phyloP scores from a whole-genome alignment of 2,329 filamentous ascomycete species.

The Didymella lethalis region DNA sequence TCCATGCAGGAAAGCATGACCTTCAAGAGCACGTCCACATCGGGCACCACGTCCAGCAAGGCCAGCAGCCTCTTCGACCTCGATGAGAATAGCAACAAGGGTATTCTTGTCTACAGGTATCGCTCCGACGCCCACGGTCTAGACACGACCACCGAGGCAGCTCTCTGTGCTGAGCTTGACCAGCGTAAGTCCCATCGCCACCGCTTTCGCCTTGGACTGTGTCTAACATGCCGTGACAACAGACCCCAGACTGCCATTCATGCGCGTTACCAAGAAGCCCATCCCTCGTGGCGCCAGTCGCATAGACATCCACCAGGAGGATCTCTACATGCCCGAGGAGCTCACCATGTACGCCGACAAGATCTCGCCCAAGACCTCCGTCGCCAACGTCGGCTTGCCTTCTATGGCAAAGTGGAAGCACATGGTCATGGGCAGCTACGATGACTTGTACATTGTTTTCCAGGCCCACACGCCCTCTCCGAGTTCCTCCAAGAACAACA shows the following conservation, averaged over 20 bases:
- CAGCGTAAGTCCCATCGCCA: slow-evolving; percentile 38
- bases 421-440: slow-evolving; percentile 55
- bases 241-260: slow-evolving; percentile 52
- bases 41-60: slow-evolving; percentile 45
- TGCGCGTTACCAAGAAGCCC: slow-evolving; percentile 57
- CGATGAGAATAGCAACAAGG: slow-evolving; percentile 53
- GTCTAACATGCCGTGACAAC: slow-evolving; percentile 31
- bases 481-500: slow-evolving; percentile 49
- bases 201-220: slow-evolving; percentile 2
- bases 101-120: slow-evolving; percentile 58
- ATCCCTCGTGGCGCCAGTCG: slow-evolving; percentile 57
- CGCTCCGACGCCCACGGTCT: slow-evolving; percentile 51
- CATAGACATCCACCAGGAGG: slow-evolving; percentile 57
- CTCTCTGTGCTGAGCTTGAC: slow-evolving; percentile 53
- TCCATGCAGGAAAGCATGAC: slow-evolving; percentile 46
- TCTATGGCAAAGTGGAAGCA: slow-evolving; percentile 56
- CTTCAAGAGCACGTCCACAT: slow-evolving; percentile 56
- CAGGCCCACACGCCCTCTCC: slow-evolving; percentile 49
- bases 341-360: slow-evolving; percentile 52
- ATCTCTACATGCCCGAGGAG: slow-evolving; percentile 51
- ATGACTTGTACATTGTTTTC: slow-evolving; percentile 60
- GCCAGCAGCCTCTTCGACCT: slow-evolving; percentile 55
- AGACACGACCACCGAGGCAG: slow-evolving; percentile 54
- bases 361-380: slow-evolving; percentile 56
- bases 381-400: slow-evolving; percentile 58